phyloP scores from a whole-genome alignment of 1,284 basidiomycete species.

The Pholiota adiposa region DNA sequence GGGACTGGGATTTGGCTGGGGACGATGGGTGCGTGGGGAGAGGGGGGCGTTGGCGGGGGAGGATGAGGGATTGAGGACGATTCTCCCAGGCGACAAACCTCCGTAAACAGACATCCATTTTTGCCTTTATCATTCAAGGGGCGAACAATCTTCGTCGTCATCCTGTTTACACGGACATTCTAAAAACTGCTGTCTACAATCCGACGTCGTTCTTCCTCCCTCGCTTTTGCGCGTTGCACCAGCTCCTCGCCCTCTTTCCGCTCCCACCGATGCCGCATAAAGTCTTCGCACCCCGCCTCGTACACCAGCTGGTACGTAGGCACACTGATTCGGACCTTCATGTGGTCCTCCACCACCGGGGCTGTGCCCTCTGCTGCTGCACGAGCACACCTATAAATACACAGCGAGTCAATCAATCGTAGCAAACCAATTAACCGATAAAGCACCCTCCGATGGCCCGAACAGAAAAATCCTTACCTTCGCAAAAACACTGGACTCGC shows the following conservation, averaged over 20 bases:
- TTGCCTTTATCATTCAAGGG: too few relatives aligned
- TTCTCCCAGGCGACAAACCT: slow-evolving; percentile 23
- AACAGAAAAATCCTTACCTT: slow-evolving; percentile 40
- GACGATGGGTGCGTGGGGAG: not conserved
- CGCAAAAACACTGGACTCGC: slow-evolving; percentile 47
- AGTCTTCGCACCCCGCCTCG: slow-evolving; percentile 65
- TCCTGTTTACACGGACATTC: slow-evolving; percentile 16
- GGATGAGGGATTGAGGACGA: too few relatives aligned
- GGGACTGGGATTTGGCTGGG: not conserved
- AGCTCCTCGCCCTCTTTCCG: slow-evolving; percentile 43
- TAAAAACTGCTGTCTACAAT: slow-evolving; percentile 36
- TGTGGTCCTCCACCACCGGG: slow-evolving; percentile 32
- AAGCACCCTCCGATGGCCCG: slow-evolving; percentile 19
- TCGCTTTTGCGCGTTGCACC: slow-evolving; percentile 45
- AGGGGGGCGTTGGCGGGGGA: not conserved
- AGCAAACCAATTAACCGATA: too few relatives aligned
- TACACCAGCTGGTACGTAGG: slow-evolving; percentile 79
- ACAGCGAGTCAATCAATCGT: slow-evolving; percentile 15
- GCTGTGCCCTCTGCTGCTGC: slow-evolving; percentile 38
- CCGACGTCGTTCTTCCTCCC: slow-evolving; percentile 57
- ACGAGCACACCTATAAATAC: slow-evolving; percentile 41
- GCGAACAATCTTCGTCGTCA: too few relatives aligned
- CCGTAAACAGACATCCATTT: slow-evolving; percentile 19
- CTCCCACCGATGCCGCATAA: slow-evolving; percentile 41
- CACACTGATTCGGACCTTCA: slow-evolving; percentile 67